These are phyloP conservation scores for Trametes sp. DNA, from an alignment of 1,284 basidiomycete genomes.

Conservation along the genomic window DNA sequence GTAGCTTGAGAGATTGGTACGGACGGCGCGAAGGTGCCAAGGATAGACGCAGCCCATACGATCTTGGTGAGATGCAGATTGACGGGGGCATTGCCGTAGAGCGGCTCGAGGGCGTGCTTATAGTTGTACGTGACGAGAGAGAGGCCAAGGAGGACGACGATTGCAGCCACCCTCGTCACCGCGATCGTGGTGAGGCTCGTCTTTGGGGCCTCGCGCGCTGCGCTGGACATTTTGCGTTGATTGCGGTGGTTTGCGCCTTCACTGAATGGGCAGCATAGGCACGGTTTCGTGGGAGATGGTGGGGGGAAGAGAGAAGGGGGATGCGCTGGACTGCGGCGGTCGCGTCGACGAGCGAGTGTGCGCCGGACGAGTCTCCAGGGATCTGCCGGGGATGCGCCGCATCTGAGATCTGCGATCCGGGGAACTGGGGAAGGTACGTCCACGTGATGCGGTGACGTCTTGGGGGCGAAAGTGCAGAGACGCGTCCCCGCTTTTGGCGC, in stretches of 20 bases:
- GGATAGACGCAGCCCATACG: constrained; percentile 47
- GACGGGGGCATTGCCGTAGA: constrained; percentile 64
- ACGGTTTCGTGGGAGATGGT: constrained; percentile 11
- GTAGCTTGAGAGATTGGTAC: constrained; percentile 41
- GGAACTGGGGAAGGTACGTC: constrained; percentile 22
- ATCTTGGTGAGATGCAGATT: constrained; percentile 54
- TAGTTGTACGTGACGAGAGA: constrained; percentile 63
- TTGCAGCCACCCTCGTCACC: constrained; percentile 33
- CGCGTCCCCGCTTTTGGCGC: constrained; percentile 26
- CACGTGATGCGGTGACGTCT: constrained; percentile 33
- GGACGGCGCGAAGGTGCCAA: constrained; percentile 48
- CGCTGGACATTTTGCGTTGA: constrained; percentile 27
- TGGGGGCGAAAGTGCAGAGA: constrained; percentile 14
- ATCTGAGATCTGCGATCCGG: constrained; percentile 23
- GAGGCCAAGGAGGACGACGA: constrained; percentile 45
- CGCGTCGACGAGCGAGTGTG: constrained; percentile 2
- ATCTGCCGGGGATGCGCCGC: constrained; percentile 25
- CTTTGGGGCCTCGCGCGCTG: constrained; percentile 21
- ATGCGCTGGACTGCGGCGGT: neutral
- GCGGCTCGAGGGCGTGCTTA: constrained; percentile 59
- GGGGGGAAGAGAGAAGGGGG: constrained; percentile 3
- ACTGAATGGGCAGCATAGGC: constrained; percentile 23
- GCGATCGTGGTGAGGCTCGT: constrained; percentile 30
- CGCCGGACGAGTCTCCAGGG: constrained; percentile 8
- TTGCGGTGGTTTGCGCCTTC: neutral